Evolutionary conservation across 139 green algal species (phyloP), one percentile per base, ranked within the genome.

Genomic region (Picochlorum sp.): DNA sequence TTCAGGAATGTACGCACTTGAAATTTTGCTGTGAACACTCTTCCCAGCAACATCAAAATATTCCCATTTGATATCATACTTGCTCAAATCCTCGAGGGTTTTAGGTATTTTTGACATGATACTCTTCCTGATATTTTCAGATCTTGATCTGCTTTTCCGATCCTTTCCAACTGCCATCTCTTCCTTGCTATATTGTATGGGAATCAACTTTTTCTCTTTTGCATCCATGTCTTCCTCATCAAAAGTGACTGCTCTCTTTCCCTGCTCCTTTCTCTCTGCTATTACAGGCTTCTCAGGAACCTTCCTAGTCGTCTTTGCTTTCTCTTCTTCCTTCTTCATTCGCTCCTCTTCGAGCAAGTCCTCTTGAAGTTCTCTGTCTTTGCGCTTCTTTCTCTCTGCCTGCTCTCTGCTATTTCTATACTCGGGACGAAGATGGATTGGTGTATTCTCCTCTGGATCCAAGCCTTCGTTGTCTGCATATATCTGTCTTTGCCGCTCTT

Each of bases 31-130:
- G 1, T 57, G 50, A 49, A 91, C 69, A 3, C 61, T 51, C 1
- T 54, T 13, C 2, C 63, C 63, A 9, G 69, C 67, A 10, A 66
- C 55, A 52, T 92, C 79, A 62, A 88, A 90, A 8, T 76, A 34
- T 6, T 67, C 63, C 90, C 90, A 96, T 44, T 90, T 82, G 45
- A 96, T 79, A 6, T 63, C 9, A 38, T 83, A 87, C 6, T 54
- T 66, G 65, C 88, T 90, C n/a, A 96, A 70, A 18, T 63, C 85
- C 0, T 86, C 77, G 45, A 73, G 70, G 32, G 67, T 78, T 63
- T 82, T 91, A 21, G 90, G 90, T 16, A 97, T 83, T 28, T 57
- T 62, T 58, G 85, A 78, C 72, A 94, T 90, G 49, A 95, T 65
- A 37, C 75, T 54, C 41, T 76, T 64, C 21, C 78, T 77, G 1